Evolutionary conservation across 2,329 filamentous ascomycete genomes (phyloP).

Genomic region (Cytospora chrysosperma): DNA sequence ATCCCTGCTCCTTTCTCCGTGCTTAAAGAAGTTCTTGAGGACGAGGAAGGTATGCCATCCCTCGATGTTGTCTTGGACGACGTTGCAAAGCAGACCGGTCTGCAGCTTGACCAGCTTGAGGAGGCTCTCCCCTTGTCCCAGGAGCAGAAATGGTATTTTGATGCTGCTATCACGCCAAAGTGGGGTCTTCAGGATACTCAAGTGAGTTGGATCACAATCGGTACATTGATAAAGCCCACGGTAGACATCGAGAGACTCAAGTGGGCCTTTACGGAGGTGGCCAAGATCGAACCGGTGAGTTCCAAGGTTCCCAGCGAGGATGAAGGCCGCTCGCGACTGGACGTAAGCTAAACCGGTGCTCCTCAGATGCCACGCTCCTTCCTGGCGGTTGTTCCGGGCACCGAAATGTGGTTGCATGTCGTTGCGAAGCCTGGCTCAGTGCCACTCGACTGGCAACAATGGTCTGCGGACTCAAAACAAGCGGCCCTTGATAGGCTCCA

Average conservation of each 20-base stretch:
- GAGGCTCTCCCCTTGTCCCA: background rate
- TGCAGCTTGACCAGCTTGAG: slow-evolving; percentile 1
- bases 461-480: slow-evolving; percentile 1
- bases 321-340: background rate
- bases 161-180: background rate
- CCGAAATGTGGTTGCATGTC: slow-evolving; percentile 2
- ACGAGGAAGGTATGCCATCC: background rate
- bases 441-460: slow-evolving; percentile 3
- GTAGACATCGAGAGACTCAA: slow-evolving; percentile 4
- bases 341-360: background rate
- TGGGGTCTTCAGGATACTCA: background rate
- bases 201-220: background rate
- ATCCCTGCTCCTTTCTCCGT: slow-evolving; percentile 7
- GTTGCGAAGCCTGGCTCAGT: background rate
- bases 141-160: background rate
- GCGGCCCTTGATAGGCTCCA: slow-evolving; percentile 1
- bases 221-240: background rate
- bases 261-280: slow-evolving; percentile 3
- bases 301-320: background rate
- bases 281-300: slow-evolving; percentile 10
- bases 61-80: background rate
- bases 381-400: background rate
- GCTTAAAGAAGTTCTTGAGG: background rate
- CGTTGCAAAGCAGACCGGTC: background rate
- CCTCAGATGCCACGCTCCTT: background rate